These are phyloP conservation scores for Arthrobotrys pseudoclavata DNA, from an alignment of 2,329 filamentous ascomycete genomes.

Conservation along the genomic window DNA sequence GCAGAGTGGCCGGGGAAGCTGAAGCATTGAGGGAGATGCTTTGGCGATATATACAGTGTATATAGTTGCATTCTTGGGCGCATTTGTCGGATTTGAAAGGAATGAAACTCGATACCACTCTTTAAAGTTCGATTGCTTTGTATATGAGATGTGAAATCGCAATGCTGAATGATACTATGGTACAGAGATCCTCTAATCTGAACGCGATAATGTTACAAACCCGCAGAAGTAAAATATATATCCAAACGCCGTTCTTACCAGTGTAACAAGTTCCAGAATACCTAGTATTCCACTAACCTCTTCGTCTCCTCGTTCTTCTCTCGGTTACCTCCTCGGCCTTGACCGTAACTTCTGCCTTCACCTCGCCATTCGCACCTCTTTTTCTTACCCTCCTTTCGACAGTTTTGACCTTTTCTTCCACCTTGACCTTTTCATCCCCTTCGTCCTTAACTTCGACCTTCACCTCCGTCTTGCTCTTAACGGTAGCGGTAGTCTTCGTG, in stretches of 20 bases:
- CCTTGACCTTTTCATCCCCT: conserved; percentile 64
- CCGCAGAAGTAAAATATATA: conserved; percentile 6
- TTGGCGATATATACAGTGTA: conserved; percentile 3
- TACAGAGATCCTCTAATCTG: not conserved
- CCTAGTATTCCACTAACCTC: not conserved
- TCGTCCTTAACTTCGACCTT: conserved; percentile 65
- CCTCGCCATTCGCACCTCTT: conserved; percentile 63
- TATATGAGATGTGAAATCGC: not conserved
- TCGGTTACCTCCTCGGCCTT: conserved; percentile 62
- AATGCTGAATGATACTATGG: conserved; percentile 6
- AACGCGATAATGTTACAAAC: not conserved
- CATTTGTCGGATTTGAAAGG: conserved; percentile 33
- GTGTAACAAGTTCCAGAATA: not conserved
- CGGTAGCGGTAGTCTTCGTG: conserved; percentile 47
- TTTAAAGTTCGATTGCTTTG: not conserved
- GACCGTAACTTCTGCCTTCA: conserved; percentile 59
- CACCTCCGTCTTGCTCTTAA: conserved; percentile 65
- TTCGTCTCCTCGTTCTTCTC: conserved; percentile 57
- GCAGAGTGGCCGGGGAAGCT: conserved; percentile 39
- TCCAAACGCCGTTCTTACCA: conserved; percentile 10
- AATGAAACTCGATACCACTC: conserved; percentile 42
- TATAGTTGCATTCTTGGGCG: conserved; percentile 13
- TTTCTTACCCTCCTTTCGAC: conserved; percentile 59
- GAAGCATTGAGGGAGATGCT: conserved; percentile 30
- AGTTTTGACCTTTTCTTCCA: conserved; percentile 64